phyloP scores from a whole-genome alignment of 768 basidiomycete species.

The Hypholoma sublateritium region DNA sequence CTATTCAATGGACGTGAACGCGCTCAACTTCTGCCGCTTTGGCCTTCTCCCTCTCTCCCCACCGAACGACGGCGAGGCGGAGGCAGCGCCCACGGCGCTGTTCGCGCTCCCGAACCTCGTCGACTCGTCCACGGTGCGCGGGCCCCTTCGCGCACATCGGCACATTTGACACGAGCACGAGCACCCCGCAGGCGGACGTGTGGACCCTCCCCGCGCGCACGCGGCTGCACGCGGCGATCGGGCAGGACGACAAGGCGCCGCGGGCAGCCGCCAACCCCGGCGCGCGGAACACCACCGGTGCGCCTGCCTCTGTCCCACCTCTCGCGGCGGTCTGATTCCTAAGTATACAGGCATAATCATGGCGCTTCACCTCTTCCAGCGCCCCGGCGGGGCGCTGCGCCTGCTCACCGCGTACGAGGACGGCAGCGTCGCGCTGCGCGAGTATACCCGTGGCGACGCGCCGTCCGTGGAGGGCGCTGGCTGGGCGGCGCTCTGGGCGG shows the following conservation, averaged over 20 bases:
- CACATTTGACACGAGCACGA: neutral
- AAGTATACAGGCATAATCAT: constrained; percentile 77
- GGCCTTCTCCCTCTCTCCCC: constrained; percentile 46
- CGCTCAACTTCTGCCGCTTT: constrained; percentile 92
- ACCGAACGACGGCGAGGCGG: no score
- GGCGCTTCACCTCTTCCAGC: constrained; percentile 70
- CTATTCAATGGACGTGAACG: constrained; percentile 86
- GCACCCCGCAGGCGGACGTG: constrained; percentile 68
- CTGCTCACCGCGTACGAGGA: constrained; percentile 83
- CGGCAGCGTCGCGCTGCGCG: constrained; percentile 76
- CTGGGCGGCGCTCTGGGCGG: constrained; percentile 71
- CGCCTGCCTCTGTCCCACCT: constrained; percentile 3
- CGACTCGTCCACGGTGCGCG: constrained; percentile 76
- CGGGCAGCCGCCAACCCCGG: constrained; percentile 43
- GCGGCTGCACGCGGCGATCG: constrained; percentile 84
- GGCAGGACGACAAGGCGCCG: constrained; percentile 45
- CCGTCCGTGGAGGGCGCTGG: constrained; percentile 68
- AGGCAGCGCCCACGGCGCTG: constrained; percentile 37
- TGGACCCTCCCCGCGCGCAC: constrained; percentile 73
- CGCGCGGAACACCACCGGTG: constrained; percentile 60
- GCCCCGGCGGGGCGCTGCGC: constrained; percentile 35
- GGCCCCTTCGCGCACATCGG: neutral
- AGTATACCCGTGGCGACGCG: constrained; percentile 39
- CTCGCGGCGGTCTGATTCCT: neutral
- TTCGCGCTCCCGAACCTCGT: constrained; percentile 86